Evolutionary conservation across 768 basidiomycete genomes (phyloP), one percentile per base, ranked within the genome.

Genomic region (Russula sp.): DNA sequence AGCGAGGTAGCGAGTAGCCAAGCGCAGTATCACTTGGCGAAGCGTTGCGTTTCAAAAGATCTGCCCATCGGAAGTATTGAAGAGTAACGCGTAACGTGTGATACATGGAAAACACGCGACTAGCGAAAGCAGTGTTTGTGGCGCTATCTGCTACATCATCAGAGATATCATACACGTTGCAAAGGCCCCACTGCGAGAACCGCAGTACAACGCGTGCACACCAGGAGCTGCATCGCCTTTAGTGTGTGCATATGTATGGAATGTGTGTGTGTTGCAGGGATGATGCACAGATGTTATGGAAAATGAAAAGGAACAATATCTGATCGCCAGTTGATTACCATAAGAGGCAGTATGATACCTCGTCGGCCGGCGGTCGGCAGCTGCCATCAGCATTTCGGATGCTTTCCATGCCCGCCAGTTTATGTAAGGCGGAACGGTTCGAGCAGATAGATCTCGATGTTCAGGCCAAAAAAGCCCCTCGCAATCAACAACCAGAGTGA

Each of bases 111-210:
- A 32, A 29, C 35, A 34, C 16, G 34, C 18, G 16, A 35, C 32
- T 42, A 4, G 34, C 0, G 25, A 52, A 59, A 53, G 59, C 59
- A 22, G 59, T 38, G 51, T 39, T 54, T 60, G 51, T 54, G 59
- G 59, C 59, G 59, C 52, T 20, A 25, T 18, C 34, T 42, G 47
- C 46, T 14, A 50, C 47, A 58, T 22, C 34, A 51, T 59, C 42
- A 36, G 50, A 43, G 34, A 20, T 25, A 39, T 50, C 48, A 11
- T 14, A 22, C 57, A 58, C 38, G 57, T 42, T 58, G 57, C 18
- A 2, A 38, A n/a, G 29, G 25, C 11, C 41, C 5, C 16, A 13
- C 29, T 58, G 39, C 10, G 7, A 11, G 29, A 11, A 29, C 32
- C 18, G 36, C 7, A n/a, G 8, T 2, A 34, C 3, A 20, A 10